Evolutionary conservation across 371 early-diverging fungal genomes (phyloP), one percentile per base, ranked within the genome.

Genomic region (Dipsacomyces acuminosporus): DNA sequence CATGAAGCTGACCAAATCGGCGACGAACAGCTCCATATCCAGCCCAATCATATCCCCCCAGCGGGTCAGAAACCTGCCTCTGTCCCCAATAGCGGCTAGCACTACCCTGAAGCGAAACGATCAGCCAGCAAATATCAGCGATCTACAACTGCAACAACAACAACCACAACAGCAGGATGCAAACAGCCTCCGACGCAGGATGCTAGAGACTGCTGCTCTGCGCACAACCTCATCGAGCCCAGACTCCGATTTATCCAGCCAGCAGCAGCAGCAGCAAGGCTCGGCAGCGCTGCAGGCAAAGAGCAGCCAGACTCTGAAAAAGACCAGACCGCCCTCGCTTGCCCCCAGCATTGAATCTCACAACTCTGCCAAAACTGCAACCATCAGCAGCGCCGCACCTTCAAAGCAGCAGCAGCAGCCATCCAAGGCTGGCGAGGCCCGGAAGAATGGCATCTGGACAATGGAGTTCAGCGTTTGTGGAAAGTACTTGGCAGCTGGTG

Each of bases 391-490:
- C 45, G 45, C 8, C 25, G 30, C 45, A 8, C 41, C 3, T 11
- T 4, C 45, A 8, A 7, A n/a, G 14, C 26, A 42, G 11, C 3
- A n/a, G n/a, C n/a, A n/a, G n/a, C n/a, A n/a, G n/a, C n/a, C n/a
- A n/a, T n/a, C n/a, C n/a, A n/a, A n/a, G n/a, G n/a, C n/a, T n/a
- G n/a, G 35, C 1, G 42, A 6, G 19, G 21, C n/a, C 14, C 40
- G 56, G 35, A 51, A 46, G 34, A 47, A 38, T 13, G 72, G 65
- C 2, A 30, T 73, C 41, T 74, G 74, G 75, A 42, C 64, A 3
- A 65, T 87, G 73, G 74, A 82, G 45, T 89, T 91, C 51, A 88
- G 86, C 56, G 71, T 77, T n/a, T 82, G 83, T 71, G 94, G 94
- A 11, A 67, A 73, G 57, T 91, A 83, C 60, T 62, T 93, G 64